These are phyloP conservation scores for Cicer cuneatum DNA, from an alignment of 306 rosid genomes.

Conservation along the genomic window DNA sequence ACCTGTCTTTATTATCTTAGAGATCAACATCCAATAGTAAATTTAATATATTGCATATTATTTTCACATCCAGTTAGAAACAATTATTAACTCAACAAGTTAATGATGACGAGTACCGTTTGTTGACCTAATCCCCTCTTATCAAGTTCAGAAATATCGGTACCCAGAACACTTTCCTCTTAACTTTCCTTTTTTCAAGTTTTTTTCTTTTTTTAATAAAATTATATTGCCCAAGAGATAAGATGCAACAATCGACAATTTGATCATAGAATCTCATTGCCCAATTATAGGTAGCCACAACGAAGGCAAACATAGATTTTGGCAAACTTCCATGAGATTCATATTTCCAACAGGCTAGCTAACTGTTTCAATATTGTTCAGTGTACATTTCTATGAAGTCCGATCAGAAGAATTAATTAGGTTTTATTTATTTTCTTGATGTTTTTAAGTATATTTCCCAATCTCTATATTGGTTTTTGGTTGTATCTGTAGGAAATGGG, in stretches of 20 bases:
- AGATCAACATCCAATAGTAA: neutral
- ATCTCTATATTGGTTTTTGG: conserved; percentile 31
- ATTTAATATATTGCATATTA: neutral
- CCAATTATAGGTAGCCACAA: neutral
- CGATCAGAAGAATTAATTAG: conserved; percentile 3
- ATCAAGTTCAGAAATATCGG: conserved; percentile 11
- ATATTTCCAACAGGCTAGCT: conserved; percentile 8
- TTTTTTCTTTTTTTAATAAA: conserved; percentile 22
- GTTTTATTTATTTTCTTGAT: conserved; percentile 31
- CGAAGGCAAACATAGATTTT: neutral
- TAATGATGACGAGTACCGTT: neutral
- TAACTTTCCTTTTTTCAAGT: conserved; percentile 4
- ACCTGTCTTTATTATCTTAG: conserved; percentile 16
- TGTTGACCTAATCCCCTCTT: neutral
- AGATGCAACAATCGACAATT: conserved; percentile 9
- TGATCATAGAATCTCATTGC: conserved; percentile 10
- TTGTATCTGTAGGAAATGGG: conserved; percentile 54
- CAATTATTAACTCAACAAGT: conserved; percentile 26
- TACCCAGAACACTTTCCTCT: neutral
- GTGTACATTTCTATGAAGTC: neutral
- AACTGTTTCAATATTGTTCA: neutral
- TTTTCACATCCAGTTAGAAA: conserved; percentile 20
- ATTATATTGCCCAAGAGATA: conserved; percentile 12
- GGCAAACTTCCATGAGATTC: conserved; percentile 10
- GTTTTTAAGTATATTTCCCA: conserved; percentile 6